Conservation (phyloP, 73 alveolate species). For the Paramecium octaurelia region DNA sequence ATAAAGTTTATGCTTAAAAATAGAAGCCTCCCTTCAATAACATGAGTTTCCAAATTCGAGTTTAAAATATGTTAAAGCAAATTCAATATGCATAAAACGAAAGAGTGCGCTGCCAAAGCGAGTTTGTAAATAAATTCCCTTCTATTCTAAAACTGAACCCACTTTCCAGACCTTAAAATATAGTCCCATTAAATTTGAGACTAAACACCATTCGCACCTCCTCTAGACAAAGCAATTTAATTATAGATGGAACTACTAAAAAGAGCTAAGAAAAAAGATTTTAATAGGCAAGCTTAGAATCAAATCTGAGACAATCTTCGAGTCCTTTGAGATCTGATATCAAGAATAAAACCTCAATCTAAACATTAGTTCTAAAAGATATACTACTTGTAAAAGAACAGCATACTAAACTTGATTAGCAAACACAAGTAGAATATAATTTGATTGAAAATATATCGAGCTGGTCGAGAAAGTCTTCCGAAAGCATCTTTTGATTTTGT, state of each 20-base stretch:
- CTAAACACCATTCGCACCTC: background rate
- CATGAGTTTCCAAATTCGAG: background rate
- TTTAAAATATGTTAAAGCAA: slow-evolving; percentile 11
- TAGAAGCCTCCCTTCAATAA: background rate
- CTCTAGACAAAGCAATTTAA: background rate
- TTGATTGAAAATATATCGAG: background rate
- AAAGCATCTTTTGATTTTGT: background rate
- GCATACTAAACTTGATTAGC: background rate
- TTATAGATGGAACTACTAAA: background rate
- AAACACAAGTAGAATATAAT: background rate
- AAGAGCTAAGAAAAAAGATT: background rate
- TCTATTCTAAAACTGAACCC: background rate
- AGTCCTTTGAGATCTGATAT: background rate
- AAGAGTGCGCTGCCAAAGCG: background rate
- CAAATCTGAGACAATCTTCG: background rate
- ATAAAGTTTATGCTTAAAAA: background rate
- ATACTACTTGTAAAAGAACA: background rate
- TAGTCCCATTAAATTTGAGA: background rate
- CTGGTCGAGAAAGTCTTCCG: background rate
- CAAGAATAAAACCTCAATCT: background rate
- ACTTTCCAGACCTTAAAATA: background rate
- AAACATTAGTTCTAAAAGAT: background rate
- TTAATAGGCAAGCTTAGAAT: background rate
- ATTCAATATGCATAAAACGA: background rate
- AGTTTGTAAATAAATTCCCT: background rate